phyloP scores from a whole-genome alignment of 148 eudicot species.

The Chenopodium formosanum region DNA sequence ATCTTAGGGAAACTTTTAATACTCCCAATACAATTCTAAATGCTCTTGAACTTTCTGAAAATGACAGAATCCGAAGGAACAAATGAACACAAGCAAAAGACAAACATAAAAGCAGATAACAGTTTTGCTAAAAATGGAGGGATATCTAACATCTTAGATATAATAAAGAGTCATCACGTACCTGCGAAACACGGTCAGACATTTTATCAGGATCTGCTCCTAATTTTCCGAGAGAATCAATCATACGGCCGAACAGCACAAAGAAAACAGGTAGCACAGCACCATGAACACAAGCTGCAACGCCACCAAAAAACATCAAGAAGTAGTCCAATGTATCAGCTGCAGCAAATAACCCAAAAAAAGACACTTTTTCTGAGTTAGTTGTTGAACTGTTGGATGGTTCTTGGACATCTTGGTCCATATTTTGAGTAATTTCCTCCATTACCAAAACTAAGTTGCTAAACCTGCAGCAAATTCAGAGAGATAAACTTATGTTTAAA shows the following conservation, averaged over 20 bases:
- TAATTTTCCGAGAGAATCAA: conserved; percentile 59
- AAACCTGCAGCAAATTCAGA: not conserved
- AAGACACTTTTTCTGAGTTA: conserved; percentile 24
- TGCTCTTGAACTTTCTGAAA: not conserved
- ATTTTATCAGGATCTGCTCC: conserved; percentile 47
- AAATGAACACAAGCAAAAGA: not conserved
- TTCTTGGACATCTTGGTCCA: conserved; percentile 5
- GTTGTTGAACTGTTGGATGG: not conserved
- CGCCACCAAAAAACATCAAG: conserved; percentile 62
- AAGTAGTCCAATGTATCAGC: conserved; percentile 54
- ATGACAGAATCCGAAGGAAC: not conserved
- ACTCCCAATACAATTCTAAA: too few species aligned
- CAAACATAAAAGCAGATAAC: not conserved
- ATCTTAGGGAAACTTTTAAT: too few species aligned
- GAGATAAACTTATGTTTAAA: not conserved
- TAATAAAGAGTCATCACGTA: conserved; percentile 6
- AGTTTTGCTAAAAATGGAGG: not conserved
- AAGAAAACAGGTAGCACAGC: conserved; percentile 68
- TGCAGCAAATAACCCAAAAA: conserved; percentile 50
- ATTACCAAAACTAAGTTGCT: not conserved
- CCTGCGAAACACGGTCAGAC: conserved; percentile 55
- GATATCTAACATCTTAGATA: not conserved
- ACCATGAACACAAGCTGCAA: conserved; percentile 68
- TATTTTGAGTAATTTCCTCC: conserved; percentile 4
- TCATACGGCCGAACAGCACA: conserved; percentile 61